Conservation (phyloP, 495 filamentous ascomycete species). For the Penicillium dipodomyicola region DNA sequence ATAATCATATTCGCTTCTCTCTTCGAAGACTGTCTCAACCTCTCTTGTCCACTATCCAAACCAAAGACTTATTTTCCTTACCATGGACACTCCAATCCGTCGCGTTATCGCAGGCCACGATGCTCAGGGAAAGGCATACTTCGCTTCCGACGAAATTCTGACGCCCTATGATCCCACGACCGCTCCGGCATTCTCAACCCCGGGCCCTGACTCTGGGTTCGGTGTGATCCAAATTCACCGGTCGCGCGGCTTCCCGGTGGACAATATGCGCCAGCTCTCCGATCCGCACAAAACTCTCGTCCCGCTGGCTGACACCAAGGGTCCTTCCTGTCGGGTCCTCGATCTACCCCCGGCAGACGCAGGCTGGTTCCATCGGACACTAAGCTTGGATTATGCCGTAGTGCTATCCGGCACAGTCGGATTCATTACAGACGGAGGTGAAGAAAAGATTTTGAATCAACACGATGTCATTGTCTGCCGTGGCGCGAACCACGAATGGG, state of each 20-base stretch:
- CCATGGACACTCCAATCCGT: constrained; percentile 26
- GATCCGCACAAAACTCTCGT: constrained; percentile 27
- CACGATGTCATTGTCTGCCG: constrained; percentile 29
- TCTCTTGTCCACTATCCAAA: not conserved
- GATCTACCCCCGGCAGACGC: constrained; percentile 22
- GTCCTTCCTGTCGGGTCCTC: constrained; percentile 25
- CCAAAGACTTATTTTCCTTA: not conserved
- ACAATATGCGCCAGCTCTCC: constrained; percentile 21
- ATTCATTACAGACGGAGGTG: constrained; percentile 25
- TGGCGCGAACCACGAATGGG: constrained; percentile 31
- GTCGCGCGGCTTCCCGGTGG: constrained; percentile 25
- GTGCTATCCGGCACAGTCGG: constrained; percentile 23
- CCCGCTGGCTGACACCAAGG: constrained; percentile 30
- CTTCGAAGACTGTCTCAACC: not conserved
- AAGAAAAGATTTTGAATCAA: constrained; percentile 23
- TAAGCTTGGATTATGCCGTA: constrained; percentile 28
- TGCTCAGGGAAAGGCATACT: constrained; percentile 23
- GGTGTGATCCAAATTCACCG: constrained; percentile 30
- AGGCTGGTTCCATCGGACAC: constrained; percentile 31
- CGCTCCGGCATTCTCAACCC: constrained; percentile 20
- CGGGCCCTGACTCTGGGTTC: constrained; percentile 21
- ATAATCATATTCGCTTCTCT: not conserved
- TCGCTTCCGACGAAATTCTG: constrained; percentile 22
- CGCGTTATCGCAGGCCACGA: constrained; percentile 22
- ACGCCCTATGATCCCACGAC: constrained; percentile 28